Conservation (phyloP, 2,329 filamentous ascomycete genomes). For the Fusarium bactridioides region DNA sequence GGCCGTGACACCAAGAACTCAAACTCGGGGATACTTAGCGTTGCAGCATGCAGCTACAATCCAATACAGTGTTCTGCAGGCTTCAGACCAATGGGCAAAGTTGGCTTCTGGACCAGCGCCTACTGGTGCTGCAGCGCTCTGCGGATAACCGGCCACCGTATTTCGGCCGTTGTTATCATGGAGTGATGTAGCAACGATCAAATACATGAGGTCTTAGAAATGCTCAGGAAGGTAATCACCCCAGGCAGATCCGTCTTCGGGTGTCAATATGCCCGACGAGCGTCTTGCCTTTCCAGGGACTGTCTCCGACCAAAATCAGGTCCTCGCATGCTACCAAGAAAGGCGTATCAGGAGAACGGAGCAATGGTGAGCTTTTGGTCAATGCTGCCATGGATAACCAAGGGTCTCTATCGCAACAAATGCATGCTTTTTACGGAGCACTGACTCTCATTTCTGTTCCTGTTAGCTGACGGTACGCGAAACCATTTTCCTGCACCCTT, state of each 20-base stretch:
- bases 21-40: constrained; percentile 38
- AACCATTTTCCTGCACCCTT: constrained; percentile 20
- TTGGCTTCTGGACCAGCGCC: not conserved
- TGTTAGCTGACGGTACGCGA: constrained; percentile 16
- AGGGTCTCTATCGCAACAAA: not conserved
- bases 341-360: constrained; percentile 12
- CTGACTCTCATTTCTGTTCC: constrained; percentile 12
- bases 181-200: not conserved
- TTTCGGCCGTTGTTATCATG: constrained; percentile 15
- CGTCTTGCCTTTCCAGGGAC: constrained; percentile 25
- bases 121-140: not conserved
- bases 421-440: not conserved
- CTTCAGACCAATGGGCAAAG: constrained; percentile 2
- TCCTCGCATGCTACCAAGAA: not conserved
- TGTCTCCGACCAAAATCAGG: constrained; percentile 19
- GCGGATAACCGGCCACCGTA: not conserved
- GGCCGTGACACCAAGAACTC: constrained; percentile 17
- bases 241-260: not conserved
- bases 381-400: constrained; percentile 7
- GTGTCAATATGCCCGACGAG: not conserved
- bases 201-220: not conserved
- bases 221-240: not conserved
- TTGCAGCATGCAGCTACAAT: constrained; percentile 35
- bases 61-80: not conserved
- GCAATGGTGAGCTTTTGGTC: constrained; percentile 13